Evolutionary conservation across 495 filamentous ascomycete genomes (phyloP).

Genomic region (Lasiosphaeriaceae sp.): DNA sequence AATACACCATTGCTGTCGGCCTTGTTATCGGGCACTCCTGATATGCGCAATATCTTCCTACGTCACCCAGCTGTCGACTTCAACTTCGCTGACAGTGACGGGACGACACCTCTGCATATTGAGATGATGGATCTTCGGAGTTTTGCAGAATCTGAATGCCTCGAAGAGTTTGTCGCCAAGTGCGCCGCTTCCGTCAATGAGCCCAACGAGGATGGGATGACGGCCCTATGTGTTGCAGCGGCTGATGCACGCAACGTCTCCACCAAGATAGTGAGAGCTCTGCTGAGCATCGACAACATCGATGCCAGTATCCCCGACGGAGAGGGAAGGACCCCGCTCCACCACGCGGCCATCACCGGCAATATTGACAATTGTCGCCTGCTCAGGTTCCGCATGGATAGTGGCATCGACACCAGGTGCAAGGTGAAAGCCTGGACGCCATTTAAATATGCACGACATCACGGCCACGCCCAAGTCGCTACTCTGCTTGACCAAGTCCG

Average conservation of each 20-base stretch:
- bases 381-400: neutral
- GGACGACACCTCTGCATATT: neutral
- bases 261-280: neutral
- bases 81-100: neutral
- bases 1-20: neutral
- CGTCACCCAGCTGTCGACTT: neutral
- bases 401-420: neutral
- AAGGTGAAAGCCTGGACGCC: neutral
- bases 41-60: neutral
- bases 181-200: neutral
- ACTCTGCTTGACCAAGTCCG: too few relatives aligned
- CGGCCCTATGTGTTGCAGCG: neutral
- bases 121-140: neutral
- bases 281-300: neutral
- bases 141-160: neutral
- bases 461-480: too few relatives aligned
- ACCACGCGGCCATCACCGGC: neutral
- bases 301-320: neutral
- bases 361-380: neutral
- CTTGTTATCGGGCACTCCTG: neutral
- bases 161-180: neutral
- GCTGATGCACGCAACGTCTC: neutral
- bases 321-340: neutral
- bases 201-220: neutral
- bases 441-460: neutral